Evolutionary conservation across 768 basidiomycete species (phyloP).

Genomic region (Lentinula sp.): DNA sequence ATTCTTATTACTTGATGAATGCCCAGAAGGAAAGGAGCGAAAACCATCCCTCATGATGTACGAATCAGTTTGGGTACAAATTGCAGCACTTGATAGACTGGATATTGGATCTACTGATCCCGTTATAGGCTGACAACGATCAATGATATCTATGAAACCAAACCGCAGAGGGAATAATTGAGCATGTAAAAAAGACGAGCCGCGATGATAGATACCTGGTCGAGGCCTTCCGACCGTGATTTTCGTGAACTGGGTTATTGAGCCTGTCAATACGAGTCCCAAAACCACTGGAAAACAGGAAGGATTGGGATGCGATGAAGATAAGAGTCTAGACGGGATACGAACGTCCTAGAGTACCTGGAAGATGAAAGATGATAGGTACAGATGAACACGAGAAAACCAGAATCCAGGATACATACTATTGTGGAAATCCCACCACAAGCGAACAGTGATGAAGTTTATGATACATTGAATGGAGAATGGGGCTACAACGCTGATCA

Average conservation of each 20-base stretch:
- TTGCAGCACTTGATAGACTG: conserved; percentile 64
- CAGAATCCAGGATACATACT: conserved; percentile 25
- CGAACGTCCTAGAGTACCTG: conserved; percentile 38
- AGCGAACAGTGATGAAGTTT: conserved; percentile 68
- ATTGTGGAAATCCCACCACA: conserved; percentile 87
- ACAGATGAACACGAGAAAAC: conserved; percentile 6
- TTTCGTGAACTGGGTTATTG: conserved; percentile 82
- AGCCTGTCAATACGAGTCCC: conserved; percentile 68
- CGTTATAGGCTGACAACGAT: conserved; percentile 62
- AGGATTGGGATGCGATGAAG: neutral
- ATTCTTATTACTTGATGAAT: conserved; percentile 66
- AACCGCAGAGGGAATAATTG: neutral
- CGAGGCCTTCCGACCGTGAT: conserved; percentile 86
- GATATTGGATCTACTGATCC: conserved; percentile 66
- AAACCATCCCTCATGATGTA: conserved; percentile 73
- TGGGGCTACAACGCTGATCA: conserved; percentile 60
- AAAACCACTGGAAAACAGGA: conserved; percentile 49
- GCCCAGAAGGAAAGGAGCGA: conserved; percentile 89
- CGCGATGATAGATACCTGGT: conserved; percentile 47
- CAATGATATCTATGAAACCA: conserved; percentile 45
- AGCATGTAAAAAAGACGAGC: neutral
- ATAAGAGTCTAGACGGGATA: conserved; percentile 6
- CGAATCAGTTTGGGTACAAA: conserved; percentile 71
- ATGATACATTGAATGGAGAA: conserved; percentile 64
- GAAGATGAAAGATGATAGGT: neutral